A percentile compares a stretch with the other conserved stretches of the same genome.
Evolutionary conservation across 2,329 filamentous ascomycete genomes (phyloP).

Genomic region (Curvularia hawaiiensis): DNA sequence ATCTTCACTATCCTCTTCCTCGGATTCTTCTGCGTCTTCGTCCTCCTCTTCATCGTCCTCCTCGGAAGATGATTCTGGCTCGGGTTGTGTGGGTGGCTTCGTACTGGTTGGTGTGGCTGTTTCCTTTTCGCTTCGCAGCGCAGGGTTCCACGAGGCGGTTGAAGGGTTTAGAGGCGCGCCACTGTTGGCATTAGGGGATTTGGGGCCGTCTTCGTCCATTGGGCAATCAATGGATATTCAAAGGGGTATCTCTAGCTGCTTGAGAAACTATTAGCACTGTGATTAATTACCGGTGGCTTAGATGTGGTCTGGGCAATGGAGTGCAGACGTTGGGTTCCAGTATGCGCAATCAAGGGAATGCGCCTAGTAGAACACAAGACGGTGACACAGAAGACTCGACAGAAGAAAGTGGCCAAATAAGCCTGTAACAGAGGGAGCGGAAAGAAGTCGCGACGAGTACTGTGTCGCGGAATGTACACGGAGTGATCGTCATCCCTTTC

Average conservation of each 20-base stretch:
- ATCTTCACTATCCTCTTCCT: constrained; percentile 18
- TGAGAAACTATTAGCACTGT: constrained; percentile 29
- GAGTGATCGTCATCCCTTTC: constrained; percentile 32
- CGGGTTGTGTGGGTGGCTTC: constrained; percentile 18
- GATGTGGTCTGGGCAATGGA: constrained; percentile 16
- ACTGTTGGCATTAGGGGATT: constrained; percentile 49
- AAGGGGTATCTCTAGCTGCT: constrained; percentile 46
- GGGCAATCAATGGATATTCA: constrained; percentile 32
- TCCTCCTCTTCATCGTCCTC: constrained; percentile 23
- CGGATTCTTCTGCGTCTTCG: constrained; percentile 12
- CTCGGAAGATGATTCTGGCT: constrained; percentile 23
- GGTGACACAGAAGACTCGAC: not conserved
- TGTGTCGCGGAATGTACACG: constrained; percentile 10
- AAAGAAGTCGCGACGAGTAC: constrained; percentile 6
- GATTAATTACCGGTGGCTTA: constrained; percentile 4
- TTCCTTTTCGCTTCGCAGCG: constrained; percentile 53
- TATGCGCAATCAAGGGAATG: constrained; percentile 1
- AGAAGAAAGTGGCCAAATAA: not conserved
- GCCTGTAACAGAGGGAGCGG: not conserved
- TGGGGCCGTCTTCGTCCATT: constrained; percentile 47
- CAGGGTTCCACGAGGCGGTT: constrained; percentile 60
- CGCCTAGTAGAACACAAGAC: constrained; percentile 9
- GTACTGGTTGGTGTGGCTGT: constrained; percentile 14
- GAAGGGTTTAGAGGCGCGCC: constrained; percentile 27
- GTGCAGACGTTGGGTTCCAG: constrained; percentile 5